These are phyloP conservation scores for Ophiostoma ulmi DNA, from an alignment of 2,329 filamentous ascomycete genomes.

Conservation along the genomic window DNA sequence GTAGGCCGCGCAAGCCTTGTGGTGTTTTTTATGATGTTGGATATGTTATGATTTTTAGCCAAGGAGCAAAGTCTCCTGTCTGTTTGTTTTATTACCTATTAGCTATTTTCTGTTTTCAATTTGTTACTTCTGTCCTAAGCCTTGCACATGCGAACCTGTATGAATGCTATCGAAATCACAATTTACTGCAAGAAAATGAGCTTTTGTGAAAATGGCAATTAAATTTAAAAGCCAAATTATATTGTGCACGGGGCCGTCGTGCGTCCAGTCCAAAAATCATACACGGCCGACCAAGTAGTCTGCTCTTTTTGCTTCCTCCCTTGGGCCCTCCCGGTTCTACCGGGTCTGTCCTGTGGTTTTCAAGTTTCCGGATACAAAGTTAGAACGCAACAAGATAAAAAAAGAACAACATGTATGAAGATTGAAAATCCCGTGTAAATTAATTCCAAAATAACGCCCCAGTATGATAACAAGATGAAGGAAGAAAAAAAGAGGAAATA, in stretches of 20 bases:
- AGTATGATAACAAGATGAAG: background rate
- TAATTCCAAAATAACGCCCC: background rate
- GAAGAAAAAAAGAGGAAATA: background rate
- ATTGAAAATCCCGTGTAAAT: background rate
- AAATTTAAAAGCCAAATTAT: background rate
- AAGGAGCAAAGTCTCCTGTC: background rate
- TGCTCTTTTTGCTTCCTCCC: constrained; percentile 5
- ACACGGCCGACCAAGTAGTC: background rate
- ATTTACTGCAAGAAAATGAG: background rate
- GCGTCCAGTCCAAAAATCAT: background rate
- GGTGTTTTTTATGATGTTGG: background rate
- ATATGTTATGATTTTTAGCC: background rate
- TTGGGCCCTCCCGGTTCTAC: background rate
- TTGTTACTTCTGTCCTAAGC: background rate
- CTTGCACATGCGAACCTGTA: background rate
- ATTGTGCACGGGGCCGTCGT: background rate
- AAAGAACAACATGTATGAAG: background rate
- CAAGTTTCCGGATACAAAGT: background rate
- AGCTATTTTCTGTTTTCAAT: background rate
- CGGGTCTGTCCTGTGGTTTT: background rate
- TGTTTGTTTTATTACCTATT: background rate
- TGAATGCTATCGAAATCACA: background rate
- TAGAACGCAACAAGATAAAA: background rate
- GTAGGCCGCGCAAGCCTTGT: background rate
- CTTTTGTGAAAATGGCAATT: background rate